These are phyloP conservation scores for Alternaria panax DNA, from an alignment of 2,329 filamentous ascomycete species.

Conservation along the genomic window DNA sequence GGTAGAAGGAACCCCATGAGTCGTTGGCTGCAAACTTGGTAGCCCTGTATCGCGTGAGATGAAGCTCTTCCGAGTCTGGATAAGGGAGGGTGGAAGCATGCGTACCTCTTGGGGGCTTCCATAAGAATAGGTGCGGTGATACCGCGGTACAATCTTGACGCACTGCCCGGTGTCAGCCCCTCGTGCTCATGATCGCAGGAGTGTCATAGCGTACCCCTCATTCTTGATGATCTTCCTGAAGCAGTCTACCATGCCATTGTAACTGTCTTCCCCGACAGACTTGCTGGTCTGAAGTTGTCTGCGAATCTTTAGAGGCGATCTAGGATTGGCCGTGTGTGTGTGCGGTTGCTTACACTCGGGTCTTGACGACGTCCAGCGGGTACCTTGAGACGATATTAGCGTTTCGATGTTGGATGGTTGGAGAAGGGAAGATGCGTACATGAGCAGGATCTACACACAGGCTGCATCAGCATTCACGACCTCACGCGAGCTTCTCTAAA, in stretches of 20 bases:
- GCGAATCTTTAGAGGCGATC: conserved; percentile 36
- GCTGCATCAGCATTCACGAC: conserved; percentile 36
- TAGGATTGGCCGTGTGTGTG: conserved; percentile 6
- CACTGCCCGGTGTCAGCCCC: conserved; percentile 58
- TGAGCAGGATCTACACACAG: conserved; percentile 76
- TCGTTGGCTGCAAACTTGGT: conserved; percentile 99
- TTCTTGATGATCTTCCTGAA: conserved; percentile 96
- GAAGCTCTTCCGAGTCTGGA: not conserved
- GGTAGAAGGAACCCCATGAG: conserved; percentile 95
- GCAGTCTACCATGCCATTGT: conserved; percentile 98
- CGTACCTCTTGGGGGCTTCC: conserved; percentile 84
- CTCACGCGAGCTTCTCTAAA: conserved; percentile 17
- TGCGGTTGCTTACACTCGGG: conserved; percentile 75
- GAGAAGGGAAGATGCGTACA: conserved; percentile 60
- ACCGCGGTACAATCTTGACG: conserved; percentile 91
- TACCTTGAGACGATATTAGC: conserved; percentile 70
- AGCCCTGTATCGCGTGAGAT: conserved; percentile 62
- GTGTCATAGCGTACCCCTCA: conserved; percentile 74
- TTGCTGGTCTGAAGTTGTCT: conserved; percentile 87
- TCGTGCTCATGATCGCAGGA: not conserved
- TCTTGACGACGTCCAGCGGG: conserved; percentile 98
- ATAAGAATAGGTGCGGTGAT: conserved; percentile 96
- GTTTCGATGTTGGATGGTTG: not conserved
- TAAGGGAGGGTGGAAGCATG: not conserved
- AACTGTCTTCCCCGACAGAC: conserved; percentile 77